Evolutionary conservation across 2,329 filamentous ascomycete genomes (phyloP).

Genomic region (Penicillium griseofulvum): DNA sequence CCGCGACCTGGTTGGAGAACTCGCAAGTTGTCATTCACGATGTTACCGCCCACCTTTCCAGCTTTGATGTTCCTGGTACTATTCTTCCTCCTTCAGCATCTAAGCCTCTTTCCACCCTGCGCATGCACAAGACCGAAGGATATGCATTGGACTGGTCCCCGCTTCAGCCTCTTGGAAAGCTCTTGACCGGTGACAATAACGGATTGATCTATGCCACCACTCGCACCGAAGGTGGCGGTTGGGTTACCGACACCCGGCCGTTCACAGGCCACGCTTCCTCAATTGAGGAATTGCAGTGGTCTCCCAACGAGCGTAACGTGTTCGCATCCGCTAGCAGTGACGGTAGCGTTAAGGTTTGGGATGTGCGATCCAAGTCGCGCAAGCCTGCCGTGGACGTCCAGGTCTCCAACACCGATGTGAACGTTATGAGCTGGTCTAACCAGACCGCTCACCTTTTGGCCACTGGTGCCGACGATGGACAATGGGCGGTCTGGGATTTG

Average conservation of each 20-base stretch:
- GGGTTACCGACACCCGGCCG: constrained; percentile 78
- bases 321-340: constrained; percentile 94
- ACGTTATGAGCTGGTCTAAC: constrained; percentile 92
- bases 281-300: constrained; percentile 96
- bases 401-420: constrained; percentile 82
- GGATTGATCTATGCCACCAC: constrained; percentile 88
- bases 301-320: constrained; percentile 84
- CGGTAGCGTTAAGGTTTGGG: constrained; percentile 94
- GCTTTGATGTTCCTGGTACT: constrained; percentile 86
- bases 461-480: constrained; percentile 87
- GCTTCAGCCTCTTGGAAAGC: constrained; percentile 72
- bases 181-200: constrained; percentile 87
- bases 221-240: constrained; percentile 80
- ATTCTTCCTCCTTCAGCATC: constrained; percentile 77
- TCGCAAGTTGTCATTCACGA: constrained; percentile 89
- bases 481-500: constrained; percentile 95
- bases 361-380: constrained; percentile 84
- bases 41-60: constrained; percentile 80
- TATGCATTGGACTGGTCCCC: constrained; percentile 98
- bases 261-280: constrained; percentile 82
- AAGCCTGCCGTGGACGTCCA: constrained; percentile 84
- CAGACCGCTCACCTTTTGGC: constrained; percentile 87
- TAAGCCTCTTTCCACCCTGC: constrained; percentile 81
- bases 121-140: constrained; percentile 88
- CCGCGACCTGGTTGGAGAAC: constrained; percentile 90